phyloP scores from a whole-genome alignment of 2,329 filamentous ascomycete genomes.

The Penicillium italicum region DNA sequence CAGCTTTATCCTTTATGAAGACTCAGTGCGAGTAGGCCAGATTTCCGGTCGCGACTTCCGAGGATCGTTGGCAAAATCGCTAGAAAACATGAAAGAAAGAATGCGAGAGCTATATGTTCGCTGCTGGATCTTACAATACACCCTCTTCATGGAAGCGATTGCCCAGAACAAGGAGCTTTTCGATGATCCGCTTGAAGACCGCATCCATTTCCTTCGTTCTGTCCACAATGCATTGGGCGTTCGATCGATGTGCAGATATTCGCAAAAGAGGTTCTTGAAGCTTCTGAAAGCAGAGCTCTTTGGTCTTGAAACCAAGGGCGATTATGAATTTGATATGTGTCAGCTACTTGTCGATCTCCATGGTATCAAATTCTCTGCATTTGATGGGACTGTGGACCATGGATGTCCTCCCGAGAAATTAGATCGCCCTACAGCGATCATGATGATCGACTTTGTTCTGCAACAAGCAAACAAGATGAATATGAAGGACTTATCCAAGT shows the following conservation, averaged over 20 bases:
- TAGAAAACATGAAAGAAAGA: conserved; percentile 58
- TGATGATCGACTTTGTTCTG: conserved; percentile 79
- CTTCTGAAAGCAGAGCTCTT: conserved; percentile 84
- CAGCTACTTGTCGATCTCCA: conserved; percentile 82
- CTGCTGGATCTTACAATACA: conserved; percentile 83
- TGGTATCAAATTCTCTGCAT: conserved; percentile 70
- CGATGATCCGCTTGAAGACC: conserved; percentile 63
- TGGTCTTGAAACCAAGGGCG: conserved; percentile 69
- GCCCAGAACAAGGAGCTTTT: conserved; percentile 63
- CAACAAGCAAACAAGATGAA: conserved; percentile 76
- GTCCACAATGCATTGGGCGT: conserved; percentile 81
- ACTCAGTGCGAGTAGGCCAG: conserved; percentile 77
- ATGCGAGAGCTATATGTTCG: conserved; percentile 84
- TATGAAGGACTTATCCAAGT: conserved; percentile 87
- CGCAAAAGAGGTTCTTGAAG: conserved; percentile 83
- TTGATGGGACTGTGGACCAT: conserved; percentile 71
- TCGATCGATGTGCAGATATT: conserved; percentile 77
- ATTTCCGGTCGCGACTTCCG: conserved; percentile 58
- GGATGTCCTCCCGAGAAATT: conserved; percentile 72
- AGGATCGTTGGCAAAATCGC: conserved; percentile 41
- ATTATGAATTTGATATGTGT: conserved; percentile 80
- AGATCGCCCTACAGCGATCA: conserved; percentile 74
- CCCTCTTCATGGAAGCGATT: conserved; percentile 71
- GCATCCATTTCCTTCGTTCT: conserved; percentile 73
- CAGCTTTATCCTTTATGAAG: conserved; percentile 75